These are phyloP conservation scores for Ligustrum vulgare DNA, from an alignment of 257 asterid species.

Conservation along the genomic window DNA sequence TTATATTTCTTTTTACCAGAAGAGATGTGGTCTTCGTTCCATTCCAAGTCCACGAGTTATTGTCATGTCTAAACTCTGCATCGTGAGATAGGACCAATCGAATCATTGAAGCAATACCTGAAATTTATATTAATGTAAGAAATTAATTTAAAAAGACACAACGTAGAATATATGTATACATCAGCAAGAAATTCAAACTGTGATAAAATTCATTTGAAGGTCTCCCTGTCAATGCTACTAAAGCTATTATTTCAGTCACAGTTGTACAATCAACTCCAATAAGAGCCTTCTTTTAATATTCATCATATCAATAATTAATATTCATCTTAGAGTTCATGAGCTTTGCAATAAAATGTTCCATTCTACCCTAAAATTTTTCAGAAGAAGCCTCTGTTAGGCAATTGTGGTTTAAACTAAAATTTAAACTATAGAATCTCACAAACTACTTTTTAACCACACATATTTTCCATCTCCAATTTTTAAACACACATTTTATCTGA, in stretches of 20 bases:
- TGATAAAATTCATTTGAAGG: not conserved
- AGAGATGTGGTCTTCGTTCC: slow-evolving; percentile 4
- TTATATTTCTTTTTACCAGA: not conserved
- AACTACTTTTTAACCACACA: too few relatives aligned
- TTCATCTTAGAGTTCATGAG: not conserved
- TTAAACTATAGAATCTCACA: too few relatives aligned
- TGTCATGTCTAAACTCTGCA: not conserved
- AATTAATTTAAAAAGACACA: too few relatives aligned
- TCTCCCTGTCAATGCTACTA: not conserved
- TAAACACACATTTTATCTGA: too few relatives aligned
- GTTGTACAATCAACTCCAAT: too few relatives aligned
- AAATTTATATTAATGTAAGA: not conserved
- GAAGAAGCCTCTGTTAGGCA: too few relatives aligned
- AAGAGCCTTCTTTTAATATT: not conserved
- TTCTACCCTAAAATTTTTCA: not conserved
- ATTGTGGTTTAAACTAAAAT: too few relatives aligned
- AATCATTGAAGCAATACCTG: not conserved
- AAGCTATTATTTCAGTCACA: not conserved
- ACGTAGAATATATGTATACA: not conserved
- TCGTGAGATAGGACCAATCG: not conserved
- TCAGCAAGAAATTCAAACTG: not conserved
- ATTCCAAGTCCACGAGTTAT: slow-evolving; percentile 9
- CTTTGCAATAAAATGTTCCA: not conserved
- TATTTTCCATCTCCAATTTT: too few relatives aligned
- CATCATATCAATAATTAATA: not conserved